Evolutionary conservation across 805 yeast species (phyloP).

Genomic region (Citeromyces nyonsensis): DNA sequence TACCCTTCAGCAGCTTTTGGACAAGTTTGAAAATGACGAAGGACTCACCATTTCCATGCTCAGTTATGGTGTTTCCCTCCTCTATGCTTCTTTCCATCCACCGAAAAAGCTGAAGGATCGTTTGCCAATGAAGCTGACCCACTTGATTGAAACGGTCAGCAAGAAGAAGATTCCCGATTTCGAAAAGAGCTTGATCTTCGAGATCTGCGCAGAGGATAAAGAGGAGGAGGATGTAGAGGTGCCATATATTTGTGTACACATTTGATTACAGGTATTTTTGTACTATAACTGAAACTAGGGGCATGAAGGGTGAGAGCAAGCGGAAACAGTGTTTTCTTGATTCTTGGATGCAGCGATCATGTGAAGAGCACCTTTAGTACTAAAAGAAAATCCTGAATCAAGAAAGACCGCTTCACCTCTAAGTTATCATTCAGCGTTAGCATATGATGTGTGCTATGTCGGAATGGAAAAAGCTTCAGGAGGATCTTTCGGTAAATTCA

Average conservation of each 20-base stretch:
- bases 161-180: conserved; percentile 68
- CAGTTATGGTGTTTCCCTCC: conserved; percentile 76
- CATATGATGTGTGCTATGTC: no score
- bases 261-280: conserved; percentile 6
- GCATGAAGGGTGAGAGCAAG: no score
- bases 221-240: conserved; percentile 93
- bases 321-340: no score
- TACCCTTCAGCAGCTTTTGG: conserved; percentile 59
- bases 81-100: conserved; percentile 90
- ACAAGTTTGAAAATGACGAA: conserved; percentile 65
- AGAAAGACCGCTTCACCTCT: no score
- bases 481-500: no score
- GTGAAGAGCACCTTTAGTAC: no score
- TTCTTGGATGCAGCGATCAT: no score
- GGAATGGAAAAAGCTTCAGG: no score
- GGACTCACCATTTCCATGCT: conserved; percentile 85
- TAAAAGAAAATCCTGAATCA: no score
- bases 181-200: conserved; percentile 68
- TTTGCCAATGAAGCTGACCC: conserved; percentile 46
- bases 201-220: conserved; percentile 83
- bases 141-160: conserved; percentile 71
- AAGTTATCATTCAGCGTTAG: no score
- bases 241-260: conserved; percentile 65
- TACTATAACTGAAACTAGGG: no score
- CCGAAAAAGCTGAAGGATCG: conserved; percentile 81